Evolutionary conservation across 495 filamentous ascomycete species (phyloP), one percentile per base, ranked within the genome.

Genomic region (Penicillium bialowiezense): DNA sequence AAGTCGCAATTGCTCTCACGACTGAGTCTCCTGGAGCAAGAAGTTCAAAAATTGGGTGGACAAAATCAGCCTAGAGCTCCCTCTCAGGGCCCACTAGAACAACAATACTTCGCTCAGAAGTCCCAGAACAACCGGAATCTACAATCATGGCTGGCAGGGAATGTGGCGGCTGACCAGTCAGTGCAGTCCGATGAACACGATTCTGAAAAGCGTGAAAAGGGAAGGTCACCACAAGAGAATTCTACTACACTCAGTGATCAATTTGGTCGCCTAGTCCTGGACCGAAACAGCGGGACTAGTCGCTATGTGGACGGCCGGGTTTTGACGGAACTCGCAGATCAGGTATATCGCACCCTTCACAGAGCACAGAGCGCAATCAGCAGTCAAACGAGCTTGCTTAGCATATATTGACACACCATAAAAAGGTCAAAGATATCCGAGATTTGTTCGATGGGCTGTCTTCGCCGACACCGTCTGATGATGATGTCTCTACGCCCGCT

Each of bases 21-120:
- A 32, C 88, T 66, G 69, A 80, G 45, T 80, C 79, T 64, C 59
- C 89, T 39, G 85, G 90, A 60, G 80, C 79, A 82, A 20, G 84
- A 90, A 21, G 85, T 90, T n/a, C 71, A 84, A 31, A 32, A 15
- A 35, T 53, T 87, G 33, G 71, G 72, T 26, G 23, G 23, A 4
- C 3, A 26, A 8, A 8, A n/a, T n/a, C n/a, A n/a, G n/a, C n/a
- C n/a, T n/a, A n/a, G n/a, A n/a, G n/a, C n/a, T n/a, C n/a, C n/a
- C n/a, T n/a, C n/a, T n/a, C n/a, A n/a, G n/a, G n/a, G n/a, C n/a
- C n/a, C n/a, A n/a, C n/a, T n/a, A n/a, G n/a, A n/a, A n/a, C n/a
- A n/a, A n/a, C n/a, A n/a, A n/a, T n/a, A n/a, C n/a, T n/a, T n/a
- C n/a, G n/a, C n/a, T n/a, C n/a, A n/a, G n/a, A n/a, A n/a, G n/a